A percentile compares a stretch with the other conserved stretches of the same genome.
phyloP scores from a whole-genome alignment of 805 yeast species.

The Starmera caribaea region DNA sequence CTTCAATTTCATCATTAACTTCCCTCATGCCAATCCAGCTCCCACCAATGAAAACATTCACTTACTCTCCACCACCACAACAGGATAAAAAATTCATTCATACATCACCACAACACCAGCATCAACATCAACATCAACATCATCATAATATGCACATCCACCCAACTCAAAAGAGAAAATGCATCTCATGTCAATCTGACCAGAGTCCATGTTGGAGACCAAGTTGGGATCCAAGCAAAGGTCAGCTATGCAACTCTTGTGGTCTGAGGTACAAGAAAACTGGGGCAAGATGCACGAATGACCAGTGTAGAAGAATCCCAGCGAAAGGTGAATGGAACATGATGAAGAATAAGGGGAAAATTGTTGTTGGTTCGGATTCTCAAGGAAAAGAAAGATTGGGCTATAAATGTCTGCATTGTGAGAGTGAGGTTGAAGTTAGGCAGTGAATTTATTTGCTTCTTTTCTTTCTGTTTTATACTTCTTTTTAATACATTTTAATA shows the following conservation, averaged over 20 bases:
- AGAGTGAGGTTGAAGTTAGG: conserved; percentile 41
- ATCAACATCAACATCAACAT: conserved; percentile 12
- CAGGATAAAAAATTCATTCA: too few species aligned
- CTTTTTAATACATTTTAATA: too few species aligned
- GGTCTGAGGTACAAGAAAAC: conserved; percentile 93
- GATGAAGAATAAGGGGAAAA: conserved; percentile 65
- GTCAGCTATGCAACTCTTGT: conserved; percentile 96
- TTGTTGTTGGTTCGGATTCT: conserved; percentile 19
- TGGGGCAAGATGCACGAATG: conserved; percentile 77
- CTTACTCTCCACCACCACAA: too few species aligned
- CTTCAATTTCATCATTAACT: too few species aligned
- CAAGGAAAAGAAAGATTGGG: conserved; percentile 16
- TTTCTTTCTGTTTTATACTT: background rate
- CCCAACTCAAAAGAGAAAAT: conserved; percentile 39
- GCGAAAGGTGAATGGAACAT: conserved; percentile 93
- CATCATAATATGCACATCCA: too few species aligned
- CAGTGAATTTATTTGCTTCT: conserved; percentile 2
- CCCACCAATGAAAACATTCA: too few species aligned
- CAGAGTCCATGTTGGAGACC: conserved; percentile 99
- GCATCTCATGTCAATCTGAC: conserved; percentile 84
- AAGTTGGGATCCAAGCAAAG: conserved; percentile 82
- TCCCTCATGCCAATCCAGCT: too few species aligned
- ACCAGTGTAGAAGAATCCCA: conserved; percentile 76
- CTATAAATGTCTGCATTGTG: conserved; percentile 51
- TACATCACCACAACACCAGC: conserved; percentile 2